A percentile compares a stretch with the other conserved stretches of the same genome.
Evolutionary conservation across 768 basidiomycete genomes (phyloP).

Genomic region (Rhizopogon roseolus): DNA sequence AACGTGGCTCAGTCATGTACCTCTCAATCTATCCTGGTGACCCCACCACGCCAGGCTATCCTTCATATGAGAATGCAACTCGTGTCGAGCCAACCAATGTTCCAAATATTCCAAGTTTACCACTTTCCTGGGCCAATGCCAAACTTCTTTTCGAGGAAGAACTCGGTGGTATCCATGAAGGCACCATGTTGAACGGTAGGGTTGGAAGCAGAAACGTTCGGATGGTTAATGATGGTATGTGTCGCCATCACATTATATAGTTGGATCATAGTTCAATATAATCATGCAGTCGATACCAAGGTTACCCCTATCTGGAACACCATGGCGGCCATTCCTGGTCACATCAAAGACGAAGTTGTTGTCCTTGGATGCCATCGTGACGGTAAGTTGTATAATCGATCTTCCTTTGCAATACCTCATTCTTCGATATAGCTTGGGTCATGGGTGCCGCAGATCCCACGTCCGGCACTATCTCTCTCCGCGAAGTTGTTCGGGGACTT

Average conservation of each 20-base stretch:
- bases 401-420: background rate
- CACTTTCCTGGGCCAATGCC: slow-evolving; percentile 86
- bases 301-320: slow-evolving; percentile 91
- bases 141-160: slow-evolving; percentile 55
- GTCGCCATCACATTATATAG: too few relatives aligned
- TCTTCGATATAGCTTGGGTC: slow-evolving; percentile 21
- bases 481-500: slow-evolving; percentile 54
- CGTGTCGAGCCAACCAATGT: slow-evolving; percentile 57
- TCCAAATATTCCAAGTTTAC: slow-evolving; percentile 78
- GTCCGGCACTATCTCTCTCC: slow-evolving; percentile 51
- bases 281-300: slow-evolving; percentile 57
- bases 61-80: slow-evolving; percentile 79
- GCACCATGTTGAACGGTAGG: slow-evolving; percentile 41
- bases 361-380: slow-evolving; percentile 88
- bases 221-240: slow-evolving; percentile 51
- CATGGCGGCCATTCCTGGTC: slow-evolving; percentile 79
- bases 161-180: slow-evolving; percentile 37
- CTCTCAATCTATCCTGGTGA: slow-evolving; percentile 66
- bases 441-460: slow-evolving; percentile 54
- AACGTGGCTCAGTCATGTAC: slow-evolving; percentile 81
- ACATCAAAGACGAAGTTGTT: slow-evolving; percentile 80
- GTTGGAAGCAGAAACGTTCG: slow-evolving; percentile 44
- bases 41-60: slow-evolving; percentile 84
- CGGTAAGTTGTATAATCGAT: slow-evolving; percentile 38
- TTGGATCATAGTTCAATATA: background rate